These are phyloP conservation scores for Erysimum cheiri DNA, from an alignment of 441 rosid species.

Conservation along the genomic window DNA sequence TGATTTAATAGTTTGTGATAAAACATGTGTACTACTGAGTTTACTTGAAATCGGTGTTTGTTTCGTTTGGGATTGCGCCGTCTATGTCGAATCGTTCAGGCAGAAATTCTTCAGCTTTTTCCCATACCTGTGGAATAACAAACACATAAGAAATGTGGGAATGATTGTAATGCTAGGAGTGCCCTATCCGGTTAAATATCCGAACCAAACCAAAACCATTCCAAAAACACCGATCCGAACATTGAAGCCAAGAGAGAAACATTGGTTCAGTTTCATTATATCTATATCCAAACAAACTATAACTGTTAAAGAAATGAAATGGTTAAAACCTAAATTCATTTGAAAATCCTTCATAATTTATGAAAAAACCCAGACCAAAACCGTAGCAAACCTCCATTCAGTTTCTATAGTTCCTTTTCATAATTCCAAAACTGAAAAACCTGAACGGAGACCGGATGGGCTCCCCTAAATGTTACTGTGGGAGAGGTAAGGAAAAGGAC, in stretches of 20 bases:
- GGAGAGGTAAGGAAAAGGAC: constrained; percentile 14
- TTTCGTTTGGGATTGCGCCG: constrained; percentile 83
- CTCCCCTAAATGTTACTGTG: constrained; percentile 1
- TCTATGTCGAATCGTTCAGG: constrained; percentile 85
- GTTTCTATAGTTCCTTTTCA: background rate
- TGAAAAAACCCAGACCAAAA: too few relatives aligned
- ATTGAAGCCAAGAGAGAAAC: too few relatives aligned
- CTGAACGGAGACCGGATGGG: background rate
- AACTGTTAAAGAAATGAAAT: too few relatives aligned
- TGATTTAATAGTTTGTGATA: constrained; percentile 12
- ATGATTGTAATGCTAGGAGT: background rate
- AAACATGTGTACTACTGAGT: constrained; percentile 11
- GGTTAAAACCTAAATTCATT: too few relatives aligned
- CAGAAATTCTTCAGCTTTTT: constrained; percentile 82
- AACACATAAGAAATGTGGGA: background rate
- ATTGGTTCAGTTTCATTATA: too few relatives aligned
- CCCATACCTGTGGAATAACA: constrained; percentile 76
- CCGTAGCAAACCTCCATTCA: too few relatives aligned
- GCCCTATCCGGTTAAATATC: background rate
- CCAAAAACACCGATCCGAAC: too few relatives aligned
- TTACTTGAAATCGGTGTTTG: constrained; percentile 89
- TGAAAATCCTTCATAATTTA: too few relatives aligned
- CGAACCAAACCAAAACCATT: background rate
- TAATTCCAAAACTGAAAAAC: background rate
- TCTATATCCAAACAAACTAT: too few relatives aligned